Evolutionary conservation across 2,329 filamentous ascomycete species (phyloP), one percentile per base, ranked within the genome.

Genomic region (Beauveria sp.): DNA sequence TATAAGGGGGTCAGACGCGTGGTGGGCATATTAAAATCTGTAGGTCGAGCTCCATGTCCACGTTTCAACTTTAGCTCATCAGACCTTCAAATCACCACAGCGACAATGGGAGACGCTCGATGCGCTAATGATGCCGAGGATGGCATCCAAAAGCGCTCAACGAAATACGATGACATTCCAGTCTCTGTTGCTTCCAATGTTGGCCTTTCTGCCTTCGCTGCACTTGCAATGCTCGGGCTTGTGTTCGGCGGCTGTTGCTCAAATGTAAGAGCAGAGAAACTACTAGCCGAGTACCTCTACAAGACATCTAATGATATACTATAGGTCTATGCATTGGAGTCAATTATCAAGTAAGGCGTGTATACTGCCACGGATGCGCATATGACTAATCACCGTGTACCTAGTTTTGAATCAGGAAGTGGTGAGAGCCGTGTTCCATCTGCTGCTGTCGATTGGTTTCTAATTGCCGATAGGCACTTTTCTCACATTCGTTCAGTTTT

Each of bases 161-260:
- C 20, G 14, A n/a, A 46, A 53, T 10, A 53, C 24, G n/a, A 45
- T 7, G n/a, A 42, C 2, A 60, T 14, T 20, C 34, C 16, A 34
- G 7, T 9, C 5, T 45, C 26, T 9, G 26, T 38, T 20, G n/a
- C 28, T 34, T 26, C 40, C n/a, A 40, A 56, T n/a, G 42, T 56
- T 24, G 70, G 67, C 4, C 69, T 72, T 6, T 69, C 72, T 31
- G 55, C 75, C 82, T 74, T 90, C 43, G 82, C 83, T 62, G 79
- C 88, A 51, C 79, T 81, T 24, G 79, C 82, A 62, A 96, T 96
- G 83, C 81, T 93, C 62, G 82, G 82, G 57, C 83, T 98, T 66
- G 98, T 99, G 63, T 97, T 99, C 74, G 95, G 95, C 57, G 95
- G 95, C 34, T 96, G 92, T 72, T 96, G 93, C 77, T 91, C 91